These are phyloP conservation scores for Chlamydomonas reinhardtii DNA, from an alignment of 163 green algal genomes.

Conservation along the genomic window DNA sequence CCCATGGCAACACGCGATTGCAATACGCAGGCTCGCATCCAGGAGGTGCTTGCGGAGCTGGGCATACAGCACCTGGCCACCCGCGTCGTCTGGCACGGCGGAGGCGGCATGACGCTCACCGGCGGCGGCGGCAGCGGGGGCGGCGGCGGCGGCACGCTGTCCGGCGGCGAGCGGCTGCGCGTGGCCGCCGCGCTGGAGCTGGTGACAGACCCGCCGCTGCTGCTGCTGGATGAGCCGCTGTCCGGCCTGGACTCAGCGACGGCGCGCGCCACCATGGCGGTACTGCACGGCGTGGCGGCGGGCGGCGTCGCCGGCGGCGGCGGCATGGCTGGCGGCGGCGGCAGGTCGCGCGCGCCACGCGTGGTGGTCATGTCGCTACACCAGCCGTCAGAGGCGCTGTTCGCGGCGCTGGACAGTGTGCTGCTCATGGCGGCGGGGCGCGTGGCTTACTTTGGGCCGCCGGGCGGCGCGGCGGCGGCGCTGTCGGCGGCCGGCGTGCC, in stretches of 20 bases:
- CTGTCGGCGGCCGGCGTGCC: slow-evolving; percentile 59
- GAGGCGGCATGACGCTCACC: background rate
- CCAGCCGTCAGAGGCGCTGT: slow-evolving; percentile 68
- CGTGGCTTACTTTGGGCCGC: slow-evolving; percentile 64
- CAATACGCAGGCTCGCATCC: slow-evolving; percentile 1
- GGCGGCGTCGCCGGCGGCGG: background rate
- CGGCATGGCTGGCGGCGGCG: too few relatives aligned
- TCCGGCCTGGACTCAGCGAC: slow-evolving; percentile 71
- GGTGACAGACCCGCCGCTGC: slow-evolving; percentile 69
- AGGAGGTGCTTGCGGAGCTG: slow-evolving; percentile 41
- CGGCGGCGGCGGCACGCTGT: slow-evolving; percentile 46
- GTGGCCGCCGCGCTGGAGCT: slow-evolving; percentile 85
- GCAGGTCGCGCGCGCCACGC: slow-evolving; percentile 19
- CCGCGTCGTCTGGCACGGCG: slow-evolving; percentile 26
- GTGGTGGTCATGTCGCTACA: slow-evolving; percentile 76
- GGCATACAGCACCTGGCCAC: slow-evolving; percentile 46
- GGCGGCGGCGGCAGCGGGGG: background rate
- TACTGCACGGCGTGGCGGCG: slow-evolving; percentile 50
- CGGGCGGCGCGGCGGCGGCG: slow-evolving; percentile 28
- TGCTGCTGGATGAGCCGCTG: slow-evolving; percentile 64
- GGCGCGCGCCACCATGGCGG: slow-evolving; percentile 62
- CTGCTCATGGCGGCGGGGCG: slow-evolving; percentile 68
- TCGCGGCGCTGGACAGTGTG: slow-evolving; percentile 24
- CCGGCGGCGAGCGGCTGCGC: slow-evolving; percentile 75
- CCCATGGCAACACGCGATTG: too few relatives aligned